phyloP scores from a whole-genome alignment of 768 basidiomycete species.

The Pleurotus platypus region DNA sequence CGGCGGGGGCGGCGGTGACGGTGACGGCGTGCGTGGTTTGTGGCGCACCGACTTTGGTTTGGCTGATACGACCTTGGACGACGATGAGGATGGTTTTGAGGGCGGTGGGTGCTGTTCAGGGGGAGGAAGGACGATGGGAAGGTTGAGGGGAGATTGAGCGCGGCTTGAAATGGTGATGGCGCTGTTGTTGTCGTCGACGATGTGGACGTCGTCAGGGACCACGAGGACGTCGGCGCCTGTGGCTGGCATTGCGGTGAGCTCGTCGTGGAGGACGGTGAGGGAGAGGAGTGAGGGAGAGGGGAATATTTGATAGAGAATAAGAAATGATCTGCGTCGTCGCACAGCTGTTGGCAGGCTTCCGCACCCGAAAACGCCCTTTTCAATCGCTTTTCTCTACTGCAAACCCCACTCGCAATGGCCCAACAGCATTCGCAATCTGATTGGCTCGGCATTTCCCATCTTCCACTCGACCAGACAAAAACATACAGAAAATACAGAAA shows the following conservation, averaged over 20 bases:
- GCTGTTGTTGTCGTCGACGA: slow-evolving; percentile 12
- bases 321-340: slow-evolving; percentile 11
- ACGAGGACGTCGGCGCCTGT: slow-evolving; percentile 13
- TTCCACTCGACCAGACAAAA: slow-evolving; percentile 17
- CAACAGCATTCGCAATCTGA: slow-evolving; percentile 18
- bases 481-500: too few species aligned
- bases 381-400: slow-evolving; percentile 6
- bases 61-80: slow-evolving; percentile 15
- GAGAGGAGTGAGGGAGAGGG: slow-evolving; percentile 10
- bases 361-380: slow-evolving; percentile 24
- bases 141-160: not conserved
- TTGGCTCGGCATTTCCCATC: slow-evolving; percentile 38
- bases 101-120: not conserved
- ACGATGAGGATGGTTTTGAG: slow-evolving; percentile 5
- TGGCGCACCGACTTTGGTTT: slow-evolving; percentile 17
- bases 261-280: slow-evolving; percentile 3
- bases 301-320: slow-evolving; percentile 12
- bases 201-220: slow-evolving; percentile 14
- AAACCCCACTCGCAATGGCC: slow-evolving; percentile 9
- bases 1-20: slow-evolving; percentile 57
- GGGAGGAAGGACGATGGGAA: not conserved
- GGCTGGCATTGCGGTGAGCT: not conserved
- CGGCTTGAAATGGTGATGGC: slow-evolving; percentile 7
- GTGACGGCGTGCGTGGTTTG: slow-evolving; percentile 35
- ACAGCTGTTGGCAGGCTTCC: slow-evolving; percentile 17